A percentile compares a stretch with the other conserved stretches of the same genome.
Evolutionary conservation across 2,329 filamentous ascomycete species (phyloP).

Genomic region (Grosmannia serpens): DNA sequence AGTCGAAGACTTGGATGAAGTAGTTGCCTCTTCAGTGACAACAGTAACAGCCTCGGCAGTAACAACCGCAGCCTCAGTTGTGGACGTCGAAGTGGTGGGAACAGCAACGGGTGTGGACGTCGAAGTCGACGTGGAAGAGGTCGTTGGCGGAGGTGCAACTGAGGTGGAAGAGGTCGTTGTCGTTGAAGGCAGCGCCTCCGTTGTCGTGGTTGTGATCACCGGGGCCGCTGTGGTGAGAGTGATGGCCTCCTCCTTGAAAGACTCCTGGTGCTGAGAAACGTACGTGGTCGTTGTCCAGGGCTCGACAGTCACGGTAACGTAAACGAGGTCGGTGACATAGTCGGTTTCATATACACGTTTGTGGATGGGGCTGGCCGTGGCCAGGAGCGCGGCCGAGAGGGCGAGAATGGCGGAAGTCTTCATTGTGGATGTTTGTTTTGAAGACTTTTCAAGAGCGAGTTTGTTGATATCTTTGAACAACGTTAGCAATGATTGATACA

Average conservation of each 20-base stretch:
- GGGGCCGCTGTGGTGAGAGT: not conserved
- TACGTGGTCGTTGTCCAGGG: not conserved
- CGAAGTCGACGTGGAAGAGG: not conserved
- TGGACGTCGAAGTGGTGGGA: not conserved
- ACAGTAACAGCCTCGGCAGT: not conserved
- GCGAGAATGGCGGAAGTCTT: conserved; percentile 36
- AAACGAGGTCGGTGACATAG: conserved; percentile 28
- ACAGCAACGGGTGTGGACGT: not conserved
- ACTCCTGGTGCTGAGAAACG: conserved; percentile 8
- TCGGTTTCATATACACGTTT: conserved; percentile 29
- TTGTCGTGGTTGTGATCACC: conserved; percentile 1
- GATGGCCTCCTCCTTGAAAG: conserved; percentile 15
- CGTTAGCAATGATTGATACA: not conserved
- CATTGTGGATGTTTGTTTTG: conserved; percentile 26
- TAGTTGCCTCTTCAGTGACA: not conserved
- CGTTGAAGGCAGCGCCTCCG: not conserved
- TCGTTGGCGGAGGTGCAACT: no score
- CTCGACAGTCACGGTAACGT: conserved; percentile 32
- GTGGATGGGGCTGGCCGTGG: conserved; percentile 30
- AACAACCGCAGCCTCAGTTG: not conserved
- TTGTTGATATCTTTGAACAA: not conserved
- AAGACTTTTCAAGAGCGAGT: not conserved
- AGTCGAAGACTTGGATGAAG: not conserved
- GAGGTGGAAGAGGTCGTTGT: conserved; percentile 10
- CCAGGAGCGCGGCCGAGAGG: conserved; percentile 33